Evolutionary conservation across 1,284 basidiomycete species (phyloP).

Genomic region (Hemileia vastatrix): DNA sequence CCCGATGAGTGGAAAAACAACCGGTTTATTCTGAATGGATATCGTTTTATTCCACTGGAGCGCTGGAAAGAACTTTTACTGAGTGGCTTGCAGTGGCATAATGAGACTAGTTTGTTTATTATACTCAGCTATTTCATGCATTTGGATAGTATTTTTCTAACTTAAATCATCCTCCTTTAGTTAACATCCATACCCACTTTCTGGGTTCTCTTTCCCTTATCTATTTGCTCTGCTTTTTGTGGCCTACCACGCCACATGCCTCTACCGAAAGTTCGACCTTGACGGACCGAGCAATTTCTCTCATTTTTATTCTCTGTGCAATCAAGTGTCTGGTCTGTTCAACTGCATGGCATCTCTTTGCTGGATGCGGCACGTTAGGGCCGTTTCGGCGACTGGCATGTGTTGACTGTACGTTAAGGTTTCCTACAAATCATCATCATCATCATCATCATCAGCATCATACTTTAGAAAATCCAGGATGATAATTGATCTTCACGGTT

Average conservation of each 20-base stretch:
- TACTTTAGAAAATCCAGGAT: no score
- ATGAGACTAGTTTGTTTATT: conserved; percentile 13
- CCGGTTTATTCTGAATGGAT: conserved; percentile 20
- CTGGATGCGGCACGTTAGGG: conserved; percentile 16
- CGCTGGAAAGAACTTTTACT: conserved; percentile 18
- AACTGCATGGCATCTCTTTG: conserved; percentile 21
- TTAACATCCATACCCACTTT: conserved; percentile 22
- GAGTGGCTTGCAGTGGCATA: conserved; percentile 19
- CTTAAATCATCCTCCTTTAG: not conserved
- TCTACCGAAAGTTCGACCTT: conserved; percentile 5
- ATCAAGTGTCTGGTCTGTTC: conserved; percentile 21
- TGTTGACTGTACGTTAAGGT: conserved; percentile 9
- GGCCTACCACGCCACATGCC: conserved; percentile 17
- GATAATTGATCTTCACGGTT: no score
- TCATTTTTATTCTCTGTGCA: conserved; percentile 18
- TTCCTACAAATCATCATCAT: not conserved
- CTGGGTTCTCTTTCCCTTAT: conserved; percentile 13
- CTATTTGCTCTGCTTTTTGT: conserved; percentile 17
- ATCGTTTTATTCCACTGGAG: conserved; percentile 21
- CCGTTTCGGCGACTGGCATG: conserved; percentile 19
- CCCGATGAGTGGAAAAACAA: conserved; percentile 28
- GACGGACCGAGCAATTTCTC: conserved; percentile 6
- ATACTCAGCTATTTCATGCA: not conserved
- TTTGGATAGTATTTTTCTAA: not conserved
- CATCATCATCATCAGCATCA: no score